Percentiles rank a stretch among this genome's conserved stretches.
These are phyloP conservation scores for Exophiala viscosa DNA, from an alignment of 2,329 filamentous ascomycete genomes.

Conservation along the genomic window DNA sequence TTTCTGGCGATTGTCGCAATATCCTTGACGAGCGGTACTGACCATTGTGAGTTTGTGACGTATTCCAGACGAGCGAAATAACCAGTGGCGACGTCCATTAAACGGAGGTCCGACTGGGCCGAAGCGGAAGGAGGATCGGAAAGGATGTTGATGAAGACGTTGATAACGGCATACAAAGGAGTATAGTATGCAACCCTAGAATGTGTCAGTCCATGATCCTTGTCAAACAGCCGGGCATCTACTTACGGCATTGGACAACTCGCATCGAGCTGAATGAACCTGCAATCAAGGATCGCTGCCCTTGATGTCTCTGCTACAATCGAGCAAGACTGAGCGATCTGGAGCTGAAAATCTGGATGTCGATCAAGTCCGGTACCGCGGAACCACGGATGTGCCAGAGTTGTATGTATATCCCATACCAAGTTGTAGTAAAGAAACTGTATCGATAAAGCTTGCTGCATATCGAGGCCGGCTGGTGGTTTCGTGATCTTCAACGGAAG, in stretches of 20 bases:
- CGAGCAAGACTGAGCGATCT: background rate
- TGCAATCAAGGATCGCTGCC: slow-evolving; percentile 1
- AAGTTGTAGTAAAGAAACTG: slow-evolving; percentile 3
- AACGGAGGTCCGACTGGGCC: background rate
- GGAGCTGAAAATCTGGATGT: background rate
- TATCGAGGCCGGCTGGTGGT: background rate
- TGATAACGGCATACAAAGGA: slow-evolving; percentile 4
- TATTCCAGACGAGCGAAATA: slow-evolving; percentile 5
- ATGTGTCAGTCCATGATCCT: background rate
- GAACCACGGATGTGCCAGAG: slow-evolving; percentile 5
- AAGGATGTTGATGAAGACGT: slow-evolving; percentile 6
- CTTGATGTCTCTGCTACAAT: background rate
- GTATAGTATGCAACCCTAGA: background rate
- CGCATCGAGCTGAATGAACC: slow-evolving; percentile 3
- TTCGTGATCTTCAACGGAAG: background rate
- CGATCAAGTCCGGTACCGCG: background rate
- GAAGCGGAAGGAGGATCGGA: background rate
- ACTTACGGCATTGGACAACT: slow-evolving; percentile 3
- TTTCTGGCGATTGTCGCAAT: background rate
- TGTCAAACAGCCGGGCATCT: background rate
- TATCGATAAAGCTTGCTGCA: background rate
- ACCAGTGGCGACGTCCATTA: slow-evolving; percentile 2
- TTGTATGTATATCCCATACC: background rate
- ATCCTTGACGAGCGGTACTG: slow-evolving; percentile 3
- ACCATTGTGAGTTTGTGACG: background rate